Evolutionary conservation across 345 rosid species (phyloP), one percentile per base, ranked within the genome.

Genomic region (Isatis tinctoria): DNA sequence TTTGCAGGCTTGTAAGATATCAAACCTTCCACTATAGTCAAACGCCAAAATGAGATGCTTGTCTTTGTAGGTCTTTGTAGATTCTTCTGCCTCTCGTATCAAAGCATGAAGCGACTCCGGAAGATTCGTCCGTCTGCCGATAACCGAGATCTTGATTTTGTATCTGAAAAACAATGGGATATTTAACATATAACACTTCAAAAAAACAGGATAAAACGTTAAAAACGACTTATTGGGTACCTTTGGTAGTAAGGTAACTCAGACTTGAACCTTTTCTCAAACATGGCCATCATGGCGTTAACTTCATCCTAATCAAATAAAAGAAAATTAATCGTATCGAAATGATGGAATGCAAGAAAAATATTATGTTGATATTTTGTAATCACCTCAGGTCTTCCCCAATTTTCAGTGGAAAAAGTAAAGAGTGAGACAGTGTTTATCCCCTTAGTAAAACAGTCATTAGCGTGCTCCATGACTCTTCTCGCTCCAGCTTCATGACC

Each of bases 371-470:
- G n/a, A n/a, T n/a, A n/a, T 17, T 48, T 49, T 49, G 6, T 20
- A 48, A 35, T 33, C 5, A 67, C 90, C 88, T 78, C 52, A 7
- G 96, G 93, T 72, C 96, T 84, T 65, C 52, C 37, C 91, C 93
- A 86, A 45, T 89, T 89, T 44, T 87, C 96, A 10, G 74, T 16
- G 26, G 90, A 89, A 62, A 89, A 89, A n/a, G 87, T 92, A 73
- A 90, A 90, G 56, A 87, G 86, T 14, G 90, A 85, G 41, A 90
- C 84, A 35, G 86, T 87, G 70, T 70, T 73, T 30, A 87, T 52
- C 43, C 91, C 90, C 86, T 79, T 81, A 1, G 35, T 1, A 44
- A 80, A 30, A 30, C 81, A 85, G 11, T 75, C 69, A 53, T 45
- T 62, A 56, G 82, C 53, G n/a, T 81, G 26, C 72, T 82, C 72